These are phyloP conservation scores for Priceomyces haplophilus DNA, from an alignment of 805 yeast species.

Conservation along the genomic window DNA sequence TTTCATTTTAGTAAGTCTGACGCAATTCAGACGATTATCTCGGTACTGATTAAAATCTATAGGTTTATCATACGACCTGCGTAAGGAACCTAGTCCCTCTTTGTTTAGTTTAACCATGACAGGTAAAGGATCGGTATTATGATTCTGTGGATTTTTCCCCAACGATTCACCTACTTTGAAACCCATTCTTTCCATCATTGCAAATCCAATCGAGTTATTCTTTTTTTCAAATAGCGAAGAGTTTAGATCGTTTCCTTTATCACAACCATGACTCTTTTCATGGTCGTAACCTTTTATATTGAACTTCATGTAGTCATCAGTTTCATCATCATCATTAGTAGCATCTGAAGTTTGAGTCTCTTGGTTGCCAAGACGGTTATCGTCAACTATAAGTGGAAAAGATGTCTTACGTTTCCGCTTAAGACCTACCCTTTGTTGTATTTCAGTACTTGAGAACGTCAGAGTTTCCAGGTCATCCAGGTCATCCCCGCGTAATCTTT, in stretches of 20 bases:
- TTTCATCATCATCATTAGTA: background rate
- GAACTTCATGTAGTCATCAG: conserved; percentile 11
- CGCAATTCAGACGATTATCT: background rate
- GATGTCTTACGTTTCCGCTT: background rate
- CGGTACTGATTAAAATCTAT: conserved; percentile 7
- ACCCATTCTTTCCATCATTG: conserved; percentile 61
- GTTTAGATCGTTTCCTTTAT: conserved; percentile 4
- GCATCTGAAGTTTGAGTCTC: too few relatives aligned
- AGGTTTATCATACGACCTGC: background rate
- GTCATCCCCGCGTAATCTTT: background rate
- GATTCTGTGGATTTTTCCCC: conserved; percentile 26
- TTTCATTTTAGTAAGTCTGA: background rate
- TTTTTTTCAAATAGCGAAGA: conserved; percentile 9
- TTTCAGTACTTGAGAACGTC: background rate
- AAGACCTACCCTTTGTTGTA: background rate
- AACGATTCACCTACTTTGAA: conserved; percentile 46
- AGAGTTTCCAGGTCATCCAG: background rate
- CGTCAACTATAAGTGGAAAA: too few relatives aligned
- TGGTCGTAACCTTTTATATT: conserved; percentile 1
- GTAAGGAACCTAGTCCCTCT: conserved; percentile 20
- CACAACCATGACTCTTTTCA: background rate
- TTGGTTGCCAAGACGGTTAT: too few relatives aligned
- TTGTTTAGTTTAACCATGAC: conserved; percentile 12
- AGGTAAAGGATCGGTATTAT: conserved; percentile 29
- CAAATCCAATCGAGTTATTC: conserved; percentile 40